Evolutionary conservation across 2,329 filamentous ascomycete species (phyloP).

Genomic region (Aspergillus sp.): DNA sequence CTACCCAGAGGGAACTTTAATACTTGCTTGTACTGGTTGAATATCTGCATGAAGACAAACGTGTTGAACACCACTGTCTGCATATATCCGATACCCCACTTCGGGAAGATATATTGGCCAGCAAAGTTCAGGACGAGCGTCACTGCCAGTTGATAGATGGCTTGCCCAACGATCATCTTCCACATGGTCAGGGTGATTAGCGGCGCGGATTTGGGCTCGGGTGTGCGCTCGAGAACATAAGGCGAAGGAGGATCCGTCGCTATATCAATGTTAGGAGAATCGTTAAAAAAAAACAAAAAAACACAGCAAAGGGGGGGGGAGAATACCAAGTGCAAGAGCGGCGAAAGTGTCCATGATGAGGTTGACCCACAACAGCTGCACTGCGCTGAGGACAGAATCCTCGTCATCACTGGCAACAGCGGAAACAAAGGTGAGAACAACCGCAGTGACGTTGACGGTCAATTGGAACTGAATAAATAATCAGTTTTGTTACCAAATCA

Average conservation of each 20-base stretch:
- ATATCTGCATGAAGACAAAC: constrained; percentile 49
- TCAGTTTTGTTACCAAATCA: background rate
- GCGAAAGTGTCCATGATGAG: constrained; percentile 70
- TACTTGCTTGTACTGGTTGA: constrained; percentile 49
- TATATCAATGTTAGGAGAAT: background rate
- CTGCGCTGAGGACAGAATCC: constrained; percentile 62
- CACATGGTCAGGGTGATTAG: constrained; percentile 49
- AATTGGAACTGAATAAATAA: constrained; percentile 37
- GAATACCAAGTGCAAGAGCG: constrained; percentile 55
- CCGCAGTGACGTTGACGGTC: constrained; percentile 66
- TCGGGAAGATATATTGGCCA: constrained; percentile 30
- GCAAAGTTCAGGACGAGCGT: constrained; percentile 49
- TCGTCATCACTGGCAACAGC: constrained; percentile 58
- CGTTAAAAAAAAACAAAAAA: too few species aligned
- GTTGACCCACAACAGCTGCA: constrained; percentile 69
- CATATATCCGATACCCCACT: constrained; percentile 23
- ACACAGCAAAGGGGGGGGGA: background rate
- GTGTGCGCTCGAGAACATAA: constrained; percentile 57
- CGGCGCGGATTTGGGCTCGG: constrained; percentile 46
- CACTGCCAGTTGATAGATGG: constrained; percentile 44
- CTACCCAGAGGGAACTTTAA: background rate
- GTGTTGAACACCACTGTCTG: constrained; percentile 45
- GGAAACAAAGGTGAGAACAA: constrained; percentile 64
- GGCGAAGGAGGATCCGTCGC: constrained; percentile 63
- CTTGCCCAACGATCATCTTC: constrained; percentile 48